phyloP scores from a whole-genome alignment of 306 rosid species.

The Hippophae rhamnoides region DNA sequence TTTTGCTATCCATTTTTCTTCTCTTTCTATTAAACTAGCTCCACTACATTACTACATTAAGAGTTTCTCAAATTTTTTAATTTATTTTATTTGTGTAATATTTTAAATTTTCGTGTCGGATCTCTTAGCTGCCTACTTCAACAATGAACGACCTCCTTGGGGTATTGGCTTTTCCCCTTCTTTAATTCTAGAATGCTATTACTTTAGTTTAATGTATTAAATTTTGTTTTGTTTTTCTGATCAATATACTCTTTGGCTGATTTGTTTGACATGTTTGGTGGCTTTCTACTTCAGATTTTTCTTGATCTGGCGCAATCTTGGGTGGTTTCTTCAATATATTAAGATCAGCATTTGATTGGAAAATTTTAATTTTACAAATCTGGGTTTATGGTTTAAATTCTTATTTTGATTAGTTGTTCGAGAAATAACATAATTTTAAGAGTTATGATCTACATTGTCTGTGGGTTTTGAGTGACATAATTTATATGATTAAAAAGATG shows the following conservation, averaged over 20 bases:
- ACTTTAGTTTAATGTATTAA: neutral
- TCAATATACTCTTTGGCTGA: conserved; percentile 5
- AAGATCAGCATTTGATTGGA: conserved; percentile 5
- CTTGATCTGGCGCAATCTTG: conserved; percentile 24
- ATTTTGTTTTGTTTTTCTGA: neutral
- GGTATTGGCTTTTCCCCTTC: conserved; percentile 28
- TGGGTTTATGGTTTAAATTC: neutral
- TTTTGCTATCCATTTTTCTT: neutral
- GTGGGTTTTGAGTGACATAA: conserved; percentile 1
- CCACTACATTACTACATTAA: neutral
- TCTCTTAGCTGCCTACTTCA: conserved; percentile 20
- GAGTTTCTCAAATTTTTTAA: neutral
- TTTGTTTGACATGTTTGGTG: conserved; percentile 20
- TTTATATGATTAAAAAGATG: too few species aligned
- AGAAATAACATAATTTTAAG: neutral
- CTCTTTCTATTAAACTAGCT: neutral
- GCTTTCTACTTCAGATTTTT: conserved; percentile 14
- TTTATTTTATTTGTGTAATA: neutral
- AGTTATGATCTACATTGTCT: neutral
- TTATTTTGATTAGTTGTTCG: conserved; percentile 15
- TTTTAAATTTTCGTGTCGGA: conserved; percentile 6
- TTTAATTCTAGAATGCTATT: neutral
- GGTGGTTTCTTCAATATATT: neutral
- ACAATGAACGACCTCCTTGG: conserved; percentile 85
- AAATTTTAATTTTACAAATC: conserved; percentile 3